Evolutionary conservation across 2,329 filamentous ascomycete species (phyloP), one percentile per base, ranked within the genome.

Genomic region (Seiridium cupressi): DNA sequence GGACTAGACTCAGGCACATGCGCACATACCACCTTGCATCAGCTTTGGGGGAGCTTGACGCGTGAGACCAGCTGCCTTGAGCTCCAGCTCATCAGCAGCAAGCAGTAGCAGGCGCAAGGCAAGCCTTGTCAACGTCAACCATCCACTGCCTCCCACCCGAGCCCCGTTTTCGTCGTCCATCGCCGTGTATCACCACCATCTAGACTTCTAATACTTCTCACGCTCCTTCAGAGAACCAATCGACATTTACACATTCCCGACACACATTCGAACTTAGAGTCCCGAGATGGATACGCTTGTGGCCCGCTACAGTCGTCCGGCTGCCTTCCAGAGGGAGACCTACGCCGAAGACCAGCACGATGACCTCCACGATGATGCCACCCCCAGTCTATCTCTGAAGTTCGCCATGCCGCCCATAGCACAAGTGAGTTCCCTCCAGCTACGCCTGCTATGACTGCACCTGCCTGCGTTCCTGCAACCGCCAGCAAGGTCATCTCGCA

Each of bases 331-430:
- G 69, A 84, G 90, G 70, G 91, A 96, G 77, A 84, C 85, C 70
- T 87, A 89, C 72, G 81, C 84, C 57, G 84, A 89, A 69, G 85
- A 93, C 73, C 88, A 92, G 68, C 84, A 92, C 72, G 84, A 91
- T 75, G 89, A 93, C 71, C 80, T 89, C 69, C 82, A 91, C 73
- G 81, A 81, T 71, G 87, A 92, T 72, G 83, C 86, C 69, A 81
- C 87, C 66, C 89, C 92, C 71, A 87, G 88, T 69, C 84, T 97
- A 69, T 94, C 92, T 58, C 87, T 97, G 75, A 96, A 93, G 79
- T 99, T 99, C 79, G 91, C 92, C 70, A 89, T 99, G 78, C 95
- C 95, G 60, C 94, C 95, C 57, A 87, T 98, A 76, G 89, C 92
- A 69, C 91, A 96, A 78, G 93, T 96, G 81, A 72, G 88, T 42